Percentiles rank a stretch among this genome's conserved stretches.
These are phyloP conservation scores for Linum lewisii DNA, from an alignment of 345 rosid genomes.

Conservation along the genomic window DNA sequence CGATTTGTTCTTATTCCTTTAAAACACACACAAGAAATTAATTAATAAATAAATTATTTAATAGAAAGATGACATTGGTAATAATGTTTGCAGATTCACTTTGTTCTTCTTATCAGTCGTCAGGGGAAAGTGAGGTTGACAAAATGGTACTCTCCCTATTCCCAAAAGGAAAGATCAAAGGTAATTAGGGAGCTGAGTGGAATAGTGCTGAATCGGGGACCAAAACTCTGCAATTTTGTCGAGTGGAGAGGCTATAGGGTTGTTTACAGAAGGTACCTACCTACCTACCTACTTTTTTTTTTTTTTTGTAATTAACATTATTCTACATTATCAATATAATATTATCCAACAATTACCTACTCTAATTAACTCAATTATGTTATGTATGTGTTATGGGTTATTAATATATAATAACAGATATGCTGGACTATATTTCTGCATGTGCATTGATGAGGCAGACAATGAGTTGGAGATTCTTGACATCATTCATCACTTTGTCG, in stretches of 20 bases:
- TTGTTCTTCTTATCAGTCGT: conserved; percentile 93
- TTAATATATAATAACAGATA: no score
- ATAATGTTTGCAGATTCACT: conserved; percentile 55
- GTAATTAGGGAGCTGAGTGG: conserved; percentile 20
- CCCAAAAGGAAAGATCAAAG: conserved; percentile 78
- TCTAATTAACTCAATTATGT: no score
- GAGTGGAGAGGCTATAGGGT: conserved; percentile 25
- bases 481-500: conserved; percentile 23
- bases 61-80: no score
- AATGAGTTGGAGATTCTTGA: conserved; percentile 22
- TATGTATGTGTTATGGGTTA: no score
- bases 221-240: conserved; percentile 24
- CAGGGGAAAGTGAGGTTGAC: conserved; percentile 97
- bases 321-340: no score
- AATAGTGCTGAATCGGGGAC: conserved; percentile 13
- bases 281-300: background rate
- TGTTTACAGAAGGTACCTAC: conserved; percentile 16
- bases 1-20: no score
- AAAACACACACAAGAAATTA: no score
- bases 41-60: no score
- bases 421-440: conserved; percentile 20
- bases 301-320: background rate
- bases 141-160: conserved; percentile 93
- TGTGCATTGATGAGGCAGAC: conserved; percentile 18
- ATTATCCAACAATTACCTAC: no score